Conservation (phyloP, 306 rosid species). For the Dryas drummondii region DNA sequence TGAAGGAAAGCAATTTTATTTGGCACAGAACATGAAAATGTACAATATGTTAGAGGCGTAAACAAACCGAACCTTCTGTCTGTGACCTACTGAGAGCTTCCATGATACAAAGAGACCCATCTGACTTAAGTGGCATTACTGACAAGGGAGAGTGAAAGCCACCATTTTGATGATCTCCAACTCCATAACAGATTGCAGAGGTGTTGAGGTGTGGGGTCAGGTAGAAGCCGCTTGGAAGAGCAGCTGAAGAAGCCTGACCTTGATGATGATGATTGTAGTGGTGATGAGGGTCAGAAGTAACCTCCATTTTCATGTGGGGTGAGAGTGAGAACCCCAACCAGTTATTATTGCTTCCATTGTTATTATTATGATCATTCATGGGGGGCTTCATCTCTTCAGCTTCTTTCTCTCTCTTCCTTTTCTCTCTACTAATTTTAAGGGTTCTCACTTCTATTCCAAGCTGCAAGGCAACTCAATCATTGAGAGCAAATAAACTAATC, state of each 20-base stretch:
- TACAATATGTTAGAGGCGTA: neutral
- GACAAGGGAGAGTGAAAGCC: conserved; percentile 60
- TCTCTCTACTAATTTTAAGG: conserved; percentile 2
- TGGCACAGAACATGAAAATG: neutral
- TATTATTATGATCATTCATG: conserved; percentile 48
- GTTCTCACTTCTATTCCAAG: neutral
- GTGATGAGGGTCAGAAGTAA: conserved; percentile 39
- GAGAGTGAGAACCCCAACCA: conserved; percentile 97
- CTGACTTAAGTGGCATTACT: conserved; percentile 90
- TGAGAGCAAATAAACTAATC: conserved; percentile 54
- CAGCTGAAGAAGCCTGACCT: conserved; percentile 31
- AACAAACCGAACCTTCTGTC: conserved; percentile 49
- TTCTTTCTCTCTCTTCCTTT: conserved; percentile 4
- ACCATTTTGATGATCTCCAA: conserved; percentile 32
- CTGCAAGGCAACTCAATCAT: conserved; percentile 55
- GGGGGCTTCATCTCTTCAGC: conserved; percentile 55
- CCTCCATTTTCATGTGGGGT: conserved; percentile 90
- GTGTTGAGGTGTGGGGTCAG: conserved; percentile 32
- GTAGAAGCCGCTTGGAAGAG: conserved; percentile 51
- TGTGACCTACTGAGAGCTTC: conserved; percentile 78
- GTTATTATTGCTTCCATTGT: conserved; percentile 37
- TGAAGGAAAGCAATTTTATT: neutral
- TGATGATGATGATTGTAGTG: conserved; percentile 34
- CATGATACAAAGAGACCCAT: conserved; percentile 90
- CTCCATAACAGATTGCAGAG: conserved; percentile 55